Percentiles rank a stretch among this genome's conserved stretches.
These are phyloP conservation scores for Gnomoniopsis smithogilvyi DNA, from an alignment of 2,329 filamentous ascomycete genomes.

Conservation along the genomic window DNA sequence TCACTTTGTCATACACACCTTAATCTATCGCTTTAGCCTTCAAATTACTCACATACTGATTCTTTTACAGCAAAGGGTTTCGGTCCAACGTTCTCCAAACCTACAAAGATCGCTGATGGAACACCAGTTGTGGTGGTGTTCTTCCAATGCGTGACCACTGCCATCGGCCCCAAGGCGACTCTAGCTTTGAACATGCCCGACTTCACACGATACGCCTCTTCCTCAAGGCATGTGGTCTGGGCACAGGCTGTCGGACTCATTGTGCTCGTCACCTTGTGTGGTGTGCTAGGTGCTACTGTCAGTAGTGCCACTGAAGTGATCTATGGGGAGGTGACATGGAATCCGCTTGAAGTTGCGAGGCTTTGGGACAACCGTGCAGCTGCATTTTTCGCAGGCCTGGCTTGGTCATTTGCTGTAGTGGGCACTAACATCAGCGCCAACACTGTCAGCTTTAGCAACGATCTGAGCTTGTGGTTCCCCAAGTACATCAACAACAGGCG, in stretches of 20 bases:
- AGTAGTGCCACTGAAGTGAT: neutral
- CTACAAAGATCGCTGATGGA: constrained; percentile 42
- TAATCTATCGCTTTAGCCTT: neutral
- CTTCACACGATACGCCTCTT: neutral
- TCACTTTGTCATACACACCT: neutral
- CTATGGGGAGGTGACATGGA: neutral
- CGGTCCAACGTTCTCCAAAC: constrained; percentile 29
- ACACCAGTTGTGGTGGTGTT: constrained; percentile 4
- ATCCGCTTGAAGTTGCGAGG: neutral
- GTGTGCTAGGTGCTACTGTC: neutral
- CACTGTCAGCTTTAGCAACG: constrained; percentile 48
- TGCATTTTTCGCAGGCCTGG: neutral
- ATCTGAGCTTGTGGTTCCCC: constrained; percentile 32
- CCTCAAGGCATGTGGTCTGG: neutral
- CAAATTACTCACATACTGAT: neutral
- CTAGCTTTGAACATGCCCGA: neutral
- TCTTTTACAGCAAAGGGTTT: constrained; percentile 18
- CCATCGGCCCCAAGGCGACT: neutral
- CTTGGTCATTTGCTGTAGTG: neutral
- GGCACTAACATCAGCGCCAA: constrained; percentile 49
- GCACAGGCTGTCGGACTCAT: neutral
- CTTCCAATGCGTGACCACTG: constrained; percentile 25
- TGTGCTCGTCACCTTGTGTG: neutral
- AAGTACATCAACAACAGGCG: constrained; percentile 46
- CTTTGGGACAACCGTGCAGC: neutral